These are phyloP conservation scores for Pseudogymnoascus sp. DNA, from an alignment of 2,329 filamentous ascomycete genomes.

Conservation along the genomic window DNA sequence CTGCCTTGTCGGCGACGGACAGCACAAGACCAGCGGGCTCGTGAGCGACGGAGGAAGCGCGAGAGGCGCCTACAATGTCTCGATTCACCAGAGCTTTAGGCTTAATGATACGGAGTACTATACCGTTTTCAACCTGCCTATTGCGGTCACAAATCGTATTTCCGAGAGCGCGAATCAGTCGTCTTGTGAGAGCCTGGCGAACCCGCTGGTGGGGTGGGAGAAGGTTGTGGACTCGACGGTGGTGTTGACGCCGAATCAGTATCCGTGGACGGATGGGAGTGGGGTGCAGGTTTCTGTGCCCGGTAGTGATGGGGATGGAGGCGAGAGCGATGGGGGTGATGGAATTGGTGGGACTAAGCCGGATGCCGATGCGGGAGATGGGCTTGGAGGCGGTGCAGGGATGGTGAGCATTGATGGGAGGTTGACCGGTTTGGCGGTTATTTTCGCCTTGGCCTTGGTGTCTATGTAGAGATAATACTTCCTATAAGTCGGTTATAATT, in stretches of 20 bases:
- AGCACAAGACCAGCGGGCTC: constrained; percentile 30
- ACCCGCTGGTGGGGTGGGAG: neutral
- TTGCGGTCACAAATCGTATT: constrained; percentile 61
- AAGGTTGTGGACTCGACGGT: neutral
- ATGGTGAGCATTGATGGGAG: neutral
- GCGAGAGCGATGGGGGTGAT: neutral
- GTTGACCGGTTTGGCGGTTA: neutral
- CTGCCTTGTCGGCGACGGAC: constrained; percentile 56
- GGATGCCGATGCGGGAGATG: neutral
- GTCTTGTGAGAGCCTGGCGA: neutral
- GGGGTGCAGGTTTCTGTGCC: constrained; percentile 1
- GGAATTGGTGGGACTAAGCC: neutral
- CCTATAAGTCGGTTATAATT: neutral
- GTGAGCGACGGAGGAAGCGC: constrained; percentile 11
- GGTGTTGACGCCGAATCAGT: neutral
- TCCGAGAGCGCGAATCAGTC: neutral
- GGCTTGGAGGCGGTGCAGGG: neutral
- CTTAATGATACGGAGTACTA: constrained; percentile 58
- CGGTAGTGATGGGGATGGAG: neutral
- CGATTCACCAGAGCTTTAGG: constrained; percentile 63
- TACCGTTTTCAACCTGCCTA: constrained; percentile 64
- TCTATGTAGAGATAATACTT: neutral
- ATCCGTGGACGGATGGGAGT: constrained; percentile 7
- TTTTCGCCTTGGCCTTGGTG: constrained; percentile 5
- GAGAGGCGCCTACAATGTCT: constrained; percentile 41